Conservation (phyloP, 306 rosid genomes). For the Cicer yamashitae region DNA sequence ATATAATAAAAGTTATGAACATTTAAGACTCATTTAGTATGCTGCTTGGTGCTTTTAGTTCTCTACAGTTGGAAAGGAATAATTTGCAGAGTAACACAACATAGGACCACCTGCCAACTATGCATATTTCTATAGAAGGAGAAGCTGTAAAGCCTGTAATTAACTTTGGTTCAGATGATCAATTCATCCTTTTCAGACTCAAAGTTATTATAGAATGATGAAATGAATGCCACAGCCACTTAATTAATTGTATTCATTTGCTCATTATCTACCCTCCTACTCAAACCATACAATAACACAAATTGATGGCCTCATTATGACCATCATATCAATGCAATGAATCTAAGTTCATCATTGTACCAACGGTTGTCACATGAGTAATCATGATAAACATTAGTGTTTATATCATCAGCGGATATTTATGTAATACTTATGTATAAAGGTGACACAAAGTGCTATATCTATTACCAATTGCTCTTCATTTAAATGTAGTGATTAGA, state of each 20-base stretch:
- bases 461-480: no score
- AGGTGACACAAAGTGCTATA: background rate
- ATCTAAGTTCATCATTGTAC: slow-evolving; percentile 44
- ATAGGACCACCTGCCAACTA: slow-evolving; percentile 50
- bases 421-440: background rate
- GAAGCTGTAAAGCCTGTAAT: slow-evolving; percentile 44
- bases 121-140: slow-evolving; percentile 20
- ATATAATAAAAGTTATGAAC: slow-evolving; percentile 11
- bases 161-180: slow-evolving; percentile 23
- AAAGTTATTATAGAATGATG: slow-evolving; percentile 38
- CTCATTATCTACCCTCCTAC: slow-evolving; percentile 41
- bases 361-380: slow-evolving; percentile 52
- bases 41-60: background rate
- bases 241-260: slow-evolving; percentile 18
- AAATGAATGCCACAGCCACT: slow-evolving; percentile 27
- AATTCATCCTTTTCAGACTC: background rate
- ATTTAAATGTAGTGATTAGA: no score
- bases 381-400: slow-evolving; percentile 36
- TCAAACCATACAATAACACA: slow-evolving; percentile 42
- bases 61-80: slow-evolving; percentile 13
- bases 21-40: slow-evolving; percentile 24
- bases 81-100: slow-evolving; percentile 42
- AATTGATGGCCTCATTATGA: slow-evolving; percentile 63
- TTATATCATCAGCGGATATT: slow-evolving; percentile 15
- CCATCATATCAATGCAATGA: slow-evolving; percentile 54